Conservation (phyloP, 352 stramenopile genomes). For the Pythium folliculosum region DNA sequence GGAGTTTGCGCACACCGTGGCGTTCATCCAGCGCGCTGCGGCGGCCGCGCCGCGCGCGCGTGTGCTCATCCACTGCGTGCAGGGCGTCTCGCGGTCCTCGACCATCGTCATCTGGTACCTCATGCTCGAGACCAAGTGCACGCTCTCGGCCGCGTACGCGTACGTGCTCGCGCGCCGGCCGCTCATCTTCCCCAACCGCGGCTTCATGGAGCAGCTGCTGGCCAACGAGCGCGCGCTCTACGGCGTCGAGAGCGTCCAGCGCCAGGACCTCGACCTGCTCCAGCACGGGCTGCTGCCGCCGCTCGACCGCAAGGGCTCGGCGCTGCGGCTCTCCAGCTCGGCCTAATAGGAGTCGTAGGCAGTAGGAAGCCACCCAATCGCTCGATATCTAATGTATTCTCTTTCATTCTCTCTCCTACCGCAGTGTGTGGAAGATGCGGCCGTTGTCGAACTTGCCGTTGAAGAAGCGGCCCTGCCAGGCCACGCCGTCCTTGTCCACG, state of each 20-base stretch:
- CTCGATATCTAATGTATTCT: not conserved
- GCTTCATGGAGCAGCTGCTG: slow-evolving; percentile 81
- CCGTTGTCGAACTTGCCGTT: slow-evolving; percentile 88
- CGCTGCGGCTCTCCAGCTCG: slow-evolving; percentile 45
- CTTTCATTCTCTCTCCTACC: slow-evolving; percentile 35
- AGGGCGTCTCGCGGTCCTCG: slow-evolving; percentile 76
- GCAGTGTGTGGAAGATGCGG: slow-evolving; percentile 73
- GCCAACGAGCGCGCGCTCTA: slow-evolving; percentile 67
- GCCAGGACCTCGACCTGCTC: slow-evolving; percentile 68
- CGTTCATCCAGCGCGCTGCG: slow-evolving; percentile 57
- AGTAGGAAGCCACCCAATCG: not conserved
- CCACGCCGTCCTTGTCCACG: slow-evolving; percentile 73
- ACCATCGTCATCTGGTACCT: slow-evolving; percentile 83
- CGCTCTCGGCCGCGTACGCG: slow-evolving; percentile 73
- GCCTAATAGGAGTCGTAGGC: not conserved
- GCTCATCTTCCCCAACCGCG: slow-evolving; percentile 78
- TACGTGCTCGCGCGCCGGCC: slow-evolving; percentile 77
- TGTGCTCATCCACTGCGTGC: slow-evolving; percentile 84
- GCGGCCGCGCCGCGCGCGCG: slow-evolving; percentile 27
- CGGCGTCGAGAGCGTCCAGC: slow-evolving; percentile 58
- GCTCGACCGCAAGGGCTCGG: slow-evolving; percentile 61
- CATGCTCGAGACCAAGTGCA: slow-evolving; percentile 72
- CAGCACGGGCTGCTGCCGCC: slow-evolving; percentile 64
- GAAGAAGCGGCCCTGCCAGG: slow-evolving; percentile 68
- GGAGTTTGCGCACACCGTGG: slow-evolving; percentile 48